phyloP scores from a whole-genome alignment of 2,329 filamentous ascomycete species.

The Aspergillus sp. region DNA sequence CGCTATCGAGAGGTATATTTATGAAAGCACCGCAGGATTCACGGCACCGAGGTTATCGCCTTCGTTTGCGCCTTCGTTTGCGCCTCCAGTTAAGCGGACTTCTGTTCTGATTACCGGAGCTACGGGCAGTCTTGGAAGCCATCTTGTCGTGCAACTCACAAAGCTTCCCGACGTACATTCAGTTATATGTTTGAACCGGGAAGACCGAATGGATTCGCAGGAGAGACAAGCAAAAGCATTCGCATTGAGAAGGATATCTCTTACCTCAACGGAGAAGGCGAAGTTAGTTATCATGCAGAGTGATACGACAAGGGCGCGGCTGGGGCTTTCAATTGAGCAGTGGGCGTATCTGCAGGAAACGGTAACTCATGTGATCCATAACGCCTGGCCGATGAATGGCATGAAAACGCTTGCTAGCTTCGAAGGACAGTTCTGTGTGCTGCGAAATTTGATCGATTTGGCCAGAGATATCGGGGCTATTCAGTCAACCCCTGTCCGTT shows the following conservation, averaged over 20 bases:
- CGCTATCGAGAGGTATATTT: slow-evolving; percentile 24
- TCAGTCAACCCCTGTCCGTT: slow-evolving; percentile 19
- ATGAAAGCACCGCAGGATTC: slow-evolving; percentile 24
- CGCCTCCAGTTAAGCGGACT: background rate
- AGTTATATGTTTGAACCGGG: slow-evolving; percentile 52
- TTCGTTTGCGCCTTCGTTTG: too few relatives aligned
- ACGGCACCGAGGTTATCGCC: background rate
- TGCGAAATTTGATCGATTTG: slow-evolving; percentile 53
- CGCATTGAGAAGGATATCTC: slow-evolving; percentile 21
- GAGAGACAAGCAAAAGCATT: slow-evolving; percentile 39
- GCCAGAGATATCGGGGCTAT: slow-evolving; percentile 33
- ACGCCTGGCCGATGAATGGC: slow-evolving; percentile 32
- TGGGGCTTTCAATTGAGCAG: slow-evolving; percentile 47
- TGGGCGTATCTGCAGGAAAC: slow-evolving; percentile 40
- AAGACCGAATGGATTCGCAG: slow-evolving; percentile 24
- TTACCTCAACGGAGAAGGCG: slow-evolving; percentile 16
- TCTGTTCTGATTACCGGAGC: slow-evolving; percentile 45
- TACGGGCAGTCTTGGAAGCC: slow-evolving; percentile 42
- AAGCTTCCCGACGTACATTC: slow-evolving; percentile 27
- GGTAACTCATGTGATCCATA: slow-evolving; percentile 50
- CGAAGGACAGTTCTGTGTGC: slow-evolving; percentile 39
- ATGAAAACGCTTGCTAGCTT: slow-evolving; percentile 18
- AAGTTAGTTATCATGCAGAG: slow-evolving; percentile 51
- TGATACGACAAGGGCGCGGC: slow-evolving; percentile 48
- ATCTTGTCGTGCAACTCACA: slow-evolving; percentile 40